These are phyloP conservation scores for Trichomonascaceae sp. DNA, from an alignment of 1,139 yeast genomes.

Conservation along the genomic window DNA sequence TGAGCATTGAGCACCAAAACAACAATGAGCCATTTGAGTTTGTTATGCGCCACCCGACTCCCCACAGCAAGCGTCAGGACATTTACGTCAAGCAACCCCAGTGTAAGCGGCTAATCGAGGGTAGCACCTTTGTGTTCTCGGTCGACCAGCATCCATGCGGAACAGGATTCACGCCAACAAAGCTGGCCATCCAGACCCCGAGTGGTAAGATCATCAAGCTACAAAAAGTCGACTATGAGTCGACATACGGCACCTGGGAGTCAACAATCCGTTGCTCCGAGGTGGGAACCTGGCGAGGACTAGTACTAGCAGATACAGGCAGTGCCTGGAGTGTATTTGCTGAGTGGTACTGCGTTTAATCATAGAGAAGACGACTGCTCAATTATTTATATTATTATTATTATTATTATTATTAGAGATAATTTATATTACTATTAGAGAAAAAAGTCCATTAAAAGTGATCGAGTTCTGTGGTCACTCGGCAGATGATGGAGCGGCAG, in stretches of 20 bases:
- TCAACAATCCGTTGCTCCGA: conserved; percentile 50
- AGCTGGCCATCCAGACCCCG: conserved; percentile 69
- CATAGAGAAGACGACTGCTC: too few relatives aligned
- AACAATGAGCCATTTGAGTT: conserved; percentile 44
- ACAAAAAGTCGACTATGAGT: conserved; percentile 30
- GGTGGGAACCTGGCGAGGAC: conserved; percentile 69
- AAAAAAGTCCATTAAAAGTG: too few relatives aligned
- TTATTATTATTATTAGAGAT: neutral
- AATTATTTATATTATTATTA: neutral
- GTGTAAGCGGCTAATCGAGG: conserved; percentile 42
- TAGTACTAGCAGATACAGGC: conserved; percentile 69
- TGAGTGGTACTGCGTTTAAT: conserved; percentile 61
- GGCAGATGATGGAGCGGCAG: too few relatives aligned
- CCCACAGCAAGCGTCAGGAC: conserved; percentile 57
- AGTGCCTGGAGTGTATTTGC: conserved; percentile 84
- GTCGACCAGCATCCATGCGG: conserved; percentile 51
- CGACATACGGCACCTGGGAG: conserved; percentile 39
- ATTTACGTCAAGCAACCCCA: conserved; percentile 80
- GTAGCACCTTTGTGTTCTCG: conserved; percentile 51
- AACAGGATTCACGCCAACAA: conserved; percentile 31
- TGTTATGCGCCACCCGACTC: conserved; percentile 62
- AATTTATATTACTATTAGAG: too few relatives aligned
- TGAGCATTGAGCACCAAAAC: conserved; percentile 72
- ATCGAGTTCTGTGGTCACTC: conserved; percentile 1
- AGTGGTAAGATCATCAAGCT: conserved; percentile 65